These are phyloP conservation scores for Entelexis sorbosivorans DNA, from an alignment of 1,139 yeast species.

Conservation along the genomic window DNA sequence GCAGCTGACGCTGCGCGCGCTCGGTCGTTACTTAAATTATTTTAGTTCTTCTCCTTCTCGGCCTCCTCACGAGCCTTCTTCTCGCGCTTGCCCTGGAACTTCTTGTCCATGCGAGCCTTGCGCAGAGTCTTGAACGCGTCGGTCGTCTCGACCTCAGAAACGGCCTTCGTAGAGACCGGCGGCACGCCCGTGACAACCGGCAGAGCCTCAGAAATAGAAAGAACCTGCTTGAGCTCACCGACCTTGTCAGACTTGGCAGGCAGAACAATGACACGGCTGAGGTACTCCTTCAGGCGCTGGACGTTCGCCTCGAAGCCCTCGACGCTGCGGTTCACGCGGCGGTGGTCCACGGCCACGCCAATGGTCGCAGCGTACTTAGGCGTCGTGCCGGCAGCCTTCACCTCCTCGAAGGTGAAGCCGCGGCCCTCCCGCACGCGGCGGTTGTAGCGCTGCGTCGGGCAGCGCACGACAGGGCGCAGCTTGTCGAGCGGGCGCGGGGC, in stretches of 20 bases:
- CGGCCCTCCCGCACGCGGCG: conserved; percentile 99
- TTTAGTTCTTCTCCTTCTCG: conserved; percentile 68
- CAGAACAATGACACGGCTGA: conserved; percentile 88
- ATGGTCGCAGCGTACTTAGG: conserved; percentile 88
- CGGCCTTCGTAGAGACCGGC: conserved; percentile 82
- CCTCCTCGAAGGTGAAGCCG: conserved; percentile 97
- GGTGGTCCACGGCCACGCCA: conserved; percentile 99
- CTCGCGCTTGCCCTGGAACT: conserved; percentile 88
- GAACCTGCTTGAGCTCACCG: conserved; percentile 69
- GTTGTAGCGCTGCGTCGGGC: conserved; percentile 98
- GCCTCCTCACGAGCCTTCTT: conserved; percentile 96
- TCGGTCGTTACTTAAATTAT: conserved; percentile 9
- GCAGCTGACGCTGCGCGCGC: conserved; percentile 4
- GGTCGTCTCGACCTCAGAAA: conserved; percentile 67
- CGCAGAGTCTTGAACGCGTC: conserved; percentile 89
- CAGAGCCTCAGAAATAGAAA: conserved; percentile 71
- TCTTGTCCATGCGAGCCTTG: conserved; percentile 88
- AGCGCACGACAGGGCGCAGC: conserved; percentile 96
- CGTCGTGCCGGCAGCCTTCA: conserved; percentile 95
- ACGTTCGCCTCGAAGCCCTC: conserved; percentile 94
- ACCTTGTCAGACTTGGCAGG: conserved; percentile 63
- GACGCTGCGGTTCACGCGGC: conserved; percentile 97
- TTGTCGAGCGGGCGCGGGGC: conserved; percentile 98
- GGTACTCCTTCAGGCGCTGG: conserved; percentile 92
- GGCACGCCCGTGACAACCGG: conserved; percentile 73